Conservation (phyloP, 2,329 filamentous ascomycete species). For the Colletotrichum cereale region DNA sequence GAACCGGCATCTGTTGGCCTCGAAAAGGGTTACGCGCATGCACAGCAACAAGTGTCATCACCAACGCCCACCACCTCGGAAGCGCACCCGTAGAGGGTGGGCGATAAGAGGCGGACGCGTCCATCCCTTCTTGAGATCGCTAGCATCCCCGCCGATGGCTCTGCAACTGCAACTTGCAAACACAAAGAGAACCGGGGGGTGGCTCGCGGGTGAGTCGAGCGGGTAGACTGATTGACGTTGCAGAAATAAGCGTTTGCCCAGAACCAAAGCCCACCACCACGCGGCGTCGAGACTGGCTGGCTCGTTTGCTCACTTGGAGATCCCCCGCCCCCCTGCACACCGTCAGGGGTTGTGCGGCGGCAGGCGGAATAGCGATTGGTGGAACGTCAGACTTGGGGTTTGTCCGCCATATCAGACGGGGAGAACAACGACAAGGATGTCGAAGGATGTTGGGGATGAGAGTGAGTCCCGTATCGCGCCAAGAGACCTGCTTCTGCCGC, state of each 20-base stretch:
- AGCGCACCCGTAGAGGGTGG: slow-evolving; percentile 23
- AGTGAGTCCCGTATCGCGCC: slow-evolving; percentile 16
- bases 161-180: slow-evolving; percentile 24
- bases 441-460: not conserved
- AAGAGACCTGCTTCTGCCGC: slow-evolving; percentile 26
- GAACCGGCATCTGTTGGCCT: slow-evolving; percentile 26
- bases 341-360: not conserved
- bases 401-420: slow-evolving; percentile 27
- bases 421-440: slow-evolving; percentile 23
- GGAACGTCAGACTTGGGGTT: slow-evolving; percentile 28
- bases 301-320: not conserved
- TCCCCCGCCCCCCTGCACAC: not conserved
- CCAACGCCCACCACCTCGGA: slow-evolving; percentile 2
- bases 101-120: slow-evolving; percentile 3
- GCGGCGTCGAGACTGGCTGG: slow-evolving; percentile 16
- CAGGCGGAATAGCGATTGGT: slow-evolving; percentile 35
- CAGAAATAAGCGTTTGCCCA: slow-evolving; percentile 40
- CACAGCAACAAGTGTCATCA: slow-evolving; percentile 34
- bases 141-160: not conserved
- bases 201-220: not conserved
- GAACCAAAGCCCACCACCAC: slow-evolving; percentile 34
- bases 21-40: not conserved
- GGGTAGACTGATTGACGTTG: not conserved
- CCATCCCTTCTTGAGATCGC: not conserved
- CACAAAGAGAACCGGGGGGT: not conserved